phyloP scores from a whole-genome alignment of 2,329 filamentous ascomycete species.

The Waltergamsia citrina region DNA sequence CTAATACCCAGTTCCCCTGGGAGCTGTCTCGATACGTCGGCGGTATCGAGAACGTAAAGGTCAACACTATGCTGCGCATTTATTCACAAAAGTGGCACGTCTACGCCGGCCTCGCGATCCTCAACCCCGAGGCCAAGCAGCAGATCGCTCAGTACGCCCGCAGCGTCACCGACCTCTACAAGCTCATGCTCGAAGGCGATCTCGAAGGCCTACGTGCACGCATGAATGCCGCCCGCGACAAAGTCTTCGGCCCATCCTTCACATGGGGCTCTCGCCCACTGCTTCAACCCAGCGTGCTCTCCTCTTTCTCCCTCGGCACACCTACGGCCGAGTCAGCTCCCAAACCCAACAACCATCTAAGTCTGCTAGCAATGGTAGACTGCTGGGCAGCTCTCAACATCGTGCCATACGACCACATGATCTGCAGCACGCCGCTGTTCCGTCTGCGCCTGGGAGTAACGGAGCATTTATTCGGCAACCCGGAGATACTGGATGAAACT shows the following conservation, averaged over 20 bases:
- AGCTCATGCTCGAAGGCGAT: constrained; percentile 88
- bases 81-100: constrained; percentile 99
- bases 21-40: constrained; percentile 91
- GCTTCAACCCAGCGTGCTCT: constrained; percentile 74
- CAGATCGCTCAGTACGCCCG: constrained; percentile 93
- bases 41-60: constrained; percentile 98
- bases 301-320: constrained; percentile 77
- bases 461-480: constrained; percentile 86
- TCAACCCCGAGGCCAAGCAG: constrained; percentile 84
- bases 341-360: constrained; percentile 88
- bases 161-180: constrained; percentile 89
- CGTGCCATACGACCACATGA: constrained; percentile 98
- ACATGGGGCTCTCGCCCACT: constrained; percentile 56
- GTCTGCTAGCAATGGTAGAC: constrained; percentile 91
- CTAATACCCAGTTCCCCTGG: constrained; percentile 94
- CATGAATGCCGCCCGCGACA: constrained; percentile 55
- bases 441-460: constrained; percentile 95
- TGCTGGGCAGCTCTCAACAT: constrained; percentile 94
- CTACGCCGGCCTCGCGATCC: constrained; percentile 91
- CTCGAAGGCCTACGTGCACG: constrained; percentile 62
- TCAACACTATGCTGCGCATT: constrained; percentile 94
- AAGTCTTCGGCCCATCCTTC: constrained; percentile 63
- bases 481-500: constrained; percentile 70
- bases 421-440: constrained; percentile 96
- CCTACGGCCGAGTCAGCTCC: constrained; percentile 42